A percentile compares a stretch with the other conserved stretches of the same genome.
Conservation (phyloP, 2,329 filamentous ascomycete genomes). For the Hymenoscyphus infarciens region DNA sequence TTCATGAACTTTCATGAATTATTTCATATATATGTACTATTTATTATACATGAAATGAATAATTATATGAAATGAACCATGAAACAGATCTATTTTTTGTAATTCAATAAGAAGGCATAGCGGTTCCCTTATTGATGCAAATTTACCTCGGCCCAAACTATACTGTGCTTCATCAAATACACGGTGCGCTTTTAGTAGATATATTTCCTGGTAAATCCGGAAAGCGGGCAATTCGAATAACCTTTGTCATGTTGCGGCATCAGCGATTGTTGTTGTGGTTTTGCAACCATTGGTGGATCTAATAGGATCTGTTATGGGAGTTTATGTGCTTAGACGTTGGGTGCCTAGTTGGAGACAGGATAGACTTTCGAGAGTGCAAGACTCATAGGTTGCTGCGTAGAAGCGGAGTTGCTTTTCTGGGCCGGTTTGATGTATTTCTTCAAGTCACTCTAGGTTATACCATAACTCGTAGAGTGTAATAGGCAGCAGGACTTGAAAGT, state of each 20-base stretch:
- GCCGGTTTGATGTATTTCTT: too few relatives aligned
- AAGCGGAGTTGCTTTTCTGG: neutral
- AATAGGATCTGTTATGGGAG: slow-evolving; percentile 34
- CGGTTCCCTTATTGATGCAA: slow-evolving; percentile 49
- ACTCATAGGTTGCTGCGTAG: neutral
- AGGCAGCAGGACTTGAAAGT: too few relatives aligned
- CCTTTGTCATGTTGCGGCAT: slow-evolving; percentile 54
- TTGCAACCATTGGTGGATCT: slow-evolving; percentile 52
- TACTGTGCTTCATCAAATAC: slow-evolving; percentile 58
- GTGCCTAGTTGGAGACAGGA: neutral
- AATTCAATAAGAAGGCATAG: too few relatives aligned
- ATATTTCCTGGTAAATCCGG: slow-evolving; percentile 55
- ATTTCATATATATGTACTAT: too few relatives aligned
- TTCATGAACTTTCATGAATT: too few relatives aligned
- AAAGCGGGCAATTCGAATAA: slow-evolving; percentile 60
- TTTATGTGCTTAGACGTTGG: neutral
- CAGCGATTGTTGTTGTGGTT: slow-evolving; percentile 52
- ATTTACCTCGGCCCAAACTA: slow-evolving; percentile 51
- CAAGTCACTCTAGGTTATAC: too few relatives aligned
- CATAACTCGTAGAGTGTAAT: too few relatives aligned
- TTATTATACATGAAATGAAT: too few relatives aligned
- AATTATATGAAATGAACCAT: too few relatives aligned
- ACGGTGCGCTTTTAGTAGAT: slow-evolving; percentile 56
- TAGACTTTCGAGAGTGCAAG: neutral
- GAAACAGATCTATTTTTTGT: too few relatives aligned